Conservation (phyloP, 2,329 filamentous ascomycete genomes). For the Penicillium sp. region DNA sequence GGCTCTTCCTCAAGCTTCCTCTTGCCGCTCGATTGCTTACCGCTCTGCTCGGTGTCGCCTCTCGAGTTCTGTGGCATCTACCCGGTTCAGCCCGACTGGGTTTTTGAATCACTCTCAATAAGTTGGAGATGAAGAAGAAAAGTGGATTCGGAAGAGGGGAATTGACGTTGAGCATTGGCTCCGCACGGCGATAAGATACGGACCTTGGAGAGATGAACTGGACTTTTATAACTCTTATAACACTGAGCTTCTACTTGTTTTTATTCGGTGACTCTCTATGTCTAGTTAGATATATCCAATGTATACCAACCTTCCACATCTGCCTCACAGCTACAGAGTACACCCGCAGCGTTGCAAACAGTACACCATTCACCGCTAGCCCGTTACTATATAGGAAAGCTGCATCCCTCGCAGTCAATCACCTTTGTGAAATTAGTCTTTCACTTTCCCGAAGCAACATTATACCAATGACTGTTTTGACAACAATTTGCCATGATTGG, state of each 20-base stretch:
- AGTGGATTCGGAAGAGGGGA: slow-evolving; percentile 15
- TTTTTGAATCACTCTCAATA: neutral
- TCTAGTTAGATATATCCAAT: neutral
- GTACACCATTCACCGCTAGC: too few relatives aligned
- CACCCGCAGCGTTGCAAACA: neutral
- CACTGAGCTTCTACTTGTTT: neutral
- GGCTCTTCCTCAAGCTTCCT: slow-evolving; percentile 40
- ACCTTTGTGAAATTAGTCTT: too few relatives aligned
- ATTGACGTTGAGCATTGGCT: slow-evolving; percentile 19
- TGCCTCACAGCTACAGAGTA: neutral
- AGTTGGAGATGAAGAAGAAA: slow-evolving; percentile 2
- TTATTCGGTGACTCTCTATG: neutral
- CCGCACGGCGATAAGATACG: slow-evolving; percentile 28
- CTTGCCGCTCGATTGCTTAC: slow-evolving; percentile 43
- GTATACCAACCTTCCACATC: neutral
- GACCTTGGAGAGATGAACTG: neutral
- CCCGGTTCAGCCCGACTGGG: slow-evolving; percentile 34
- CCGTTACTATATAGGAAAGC: too few relatives aligned
- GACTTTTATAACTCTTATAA: neutral
- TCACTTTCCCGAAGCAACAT: too few relatives aligned
- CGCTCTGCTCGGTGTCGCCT: slow-evolving; percentile 41
- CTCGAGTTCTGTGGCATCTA: slow-evolving; percentile 44
- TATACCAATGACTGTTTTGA: too few relatives aligned
- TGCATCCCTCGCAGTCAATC: too few relatives aligned
- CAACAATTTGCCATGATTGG: too few relatives aligned